Percentiles rank a stretch among this genome's conserved stretches.
Evolutionary conservation across 2,329 filamentous ascomycete species (phyloP).

Genomic region (Phyllosticta citribraziliensis): DNA sequence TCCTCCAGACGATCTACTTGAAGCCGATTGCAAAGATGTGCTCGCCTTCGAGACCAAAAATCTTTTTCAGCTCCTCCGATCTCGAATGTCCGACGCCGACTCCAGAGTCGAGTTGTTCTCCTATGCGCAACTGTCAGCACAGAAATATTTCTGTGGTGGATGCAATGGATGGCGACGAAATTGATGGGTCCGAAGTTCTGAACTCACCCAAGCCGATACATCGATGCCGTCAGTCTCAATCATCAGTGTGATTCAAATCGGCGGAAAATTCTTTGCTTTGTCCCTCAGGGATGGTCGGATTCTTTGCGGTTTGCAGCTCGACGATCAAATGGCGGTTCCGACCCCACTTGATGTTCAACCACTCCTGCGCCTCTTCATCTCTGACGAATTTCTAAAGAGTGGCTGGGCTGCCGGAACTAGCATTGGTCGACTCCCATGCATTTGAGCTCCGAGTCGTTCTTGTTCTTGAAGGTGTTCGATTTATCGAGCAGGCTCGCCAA

Average conservation of each 20-base stretch:
- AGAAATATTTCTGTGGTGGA: background rate
- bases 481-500: background rate
- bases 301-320: slow-evolving; percentile 7
- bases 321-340: slow-evolving; percentile 7
- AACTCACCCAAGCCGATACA: background rate
- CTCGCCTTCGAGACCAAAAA: background rate
- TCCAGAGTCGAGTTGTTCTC: background rate
- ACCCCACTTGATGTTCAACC: slow-evolving; percentile 7
- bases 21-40: background rate
- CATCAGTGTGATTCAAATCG: background rate
- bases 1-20: background rate
- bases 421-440: background rate
- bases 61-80: background rate
- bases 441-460: background rate
- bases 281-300: background rate
- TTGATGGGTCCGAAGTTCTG: background rate
- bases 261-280: background rate
- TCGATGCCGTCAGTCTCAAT: background rate
- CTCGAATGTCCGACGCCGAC: background rate
- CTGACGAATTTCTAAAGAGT: background rate
- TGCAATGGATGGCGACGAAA: background rate
- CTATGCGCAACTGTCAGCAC: background rate
- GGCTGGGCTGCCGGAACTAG: background rate
- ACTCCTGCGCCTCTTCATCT: slow-evolving; percentile 7
- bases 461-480: background rate